Percentiles rank a stretch among this genome's conserved stretches.
Evolutionary conservation across 176 grass and related monocot species (phyloP).

Genomic region (Aechmea fasciata): DNA sequence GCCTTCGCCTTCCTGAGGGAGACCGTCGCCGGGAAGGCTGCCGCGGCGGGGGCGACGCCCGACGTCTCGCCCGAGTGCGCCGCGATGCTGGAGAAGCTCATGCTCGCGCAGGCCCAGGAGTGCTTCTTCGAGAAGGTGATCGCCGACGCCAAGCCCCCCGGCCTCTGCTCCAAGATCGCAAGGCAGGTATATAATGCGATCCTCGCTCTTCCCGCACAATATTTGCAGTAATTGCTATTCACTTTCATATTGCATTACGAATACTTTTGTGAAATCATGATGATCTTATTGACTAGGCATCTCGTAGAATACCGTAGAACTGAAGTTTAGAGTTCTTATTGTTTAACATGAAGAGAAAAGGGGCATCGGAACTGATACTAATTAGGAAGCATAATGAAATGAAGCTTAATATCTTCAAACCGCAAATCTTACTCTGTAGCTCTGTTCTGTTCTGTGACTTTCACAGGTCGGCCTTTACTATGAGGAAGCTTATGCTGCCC

Average conservation of each 20-base stretch:
- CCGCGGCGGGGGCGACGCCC: conserved; percentile 54
- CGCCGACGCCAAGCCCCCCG: conserved; percentile 72
- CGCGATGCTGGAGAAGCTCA: conserved; percentile 84
- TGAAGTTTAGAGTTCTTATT: no score
- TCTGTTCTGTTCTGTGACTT: neutral
- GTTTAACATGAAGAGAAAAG: no score
- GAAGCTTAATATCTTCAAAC: no score
- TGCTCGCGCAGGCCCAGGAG: conserved; percentile 98
- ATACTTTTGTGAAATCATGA: no score
- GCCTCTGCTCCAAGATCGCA: conserved; percentile 86
- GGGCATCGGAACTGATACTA: no score
- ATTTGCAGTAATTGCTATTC: no score
- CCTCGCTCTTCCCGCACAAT: neutral
- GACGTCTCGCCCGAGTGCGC: conserved; percentile 79
- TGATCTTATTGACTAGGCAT: no score
- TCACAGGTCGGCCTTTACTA: conserved; percentile 90
- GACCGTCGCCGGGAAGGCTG: conserved; percentile 68
- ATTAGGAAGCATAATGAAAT: no score
- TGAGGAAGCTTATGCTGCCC: conserved; percentile 78
- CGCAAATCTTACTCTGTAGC: no score
- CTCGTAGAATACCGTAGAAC: no score
- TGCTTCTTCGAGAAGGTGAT: conserved; percentile 99
- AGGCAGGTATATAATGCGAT: conserved; percentile 53
- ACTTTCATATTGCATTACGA: no score
- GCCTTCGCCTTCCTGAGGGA: conserved; percentile 69